Conservation (phyloP, 225 moss, liverwort and hornwort genomes). For the Marchantia polymorpha region DNA sequence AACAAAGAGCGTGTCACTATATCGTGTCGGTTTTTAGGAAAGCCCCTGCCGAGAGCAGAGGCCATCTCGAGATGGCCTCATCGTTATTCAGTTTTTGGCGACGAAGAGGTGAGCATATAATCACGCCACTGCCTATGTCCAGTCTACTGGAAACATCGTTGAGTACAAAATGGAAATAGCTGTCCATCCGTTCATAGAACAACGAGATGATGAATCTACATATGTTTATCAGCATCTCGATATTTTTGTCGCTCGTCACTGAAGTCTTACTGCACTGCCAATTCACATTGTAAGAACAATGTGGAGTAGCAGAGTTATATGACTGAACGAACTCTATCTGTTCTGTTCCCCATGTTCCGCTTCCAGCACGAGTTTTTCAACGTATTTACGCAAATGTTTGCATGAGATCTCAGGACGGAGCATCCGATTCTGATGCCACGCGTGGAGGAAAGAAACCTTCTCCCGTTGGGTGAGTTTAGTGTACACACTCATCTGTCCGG, state of each 20-base stretch:
- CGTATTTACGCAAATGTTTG: too few species aligned
- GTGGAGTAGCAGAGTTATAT: too few species aligned
- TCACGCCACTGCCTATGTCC: background rate
- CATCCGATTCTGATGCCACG: background rate
- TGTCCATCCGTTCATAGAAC: too few species aligned
- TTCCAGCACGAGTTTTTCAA: too few species aligned
- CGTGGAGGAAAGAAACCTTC: background rate
- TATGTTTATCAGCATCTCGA: too few species aligned
- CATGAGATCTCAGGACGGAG: background rate
- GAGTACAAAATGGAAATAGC: too few species aligned
- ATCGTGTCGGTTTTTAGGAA: slow-evolving; percentile 31
- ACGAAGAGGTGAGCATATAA: slow-evolving; percentile 13
- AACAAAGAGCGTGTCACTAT: slow-evolving; percentile 28
- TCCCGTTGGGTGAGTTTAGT: background rate
- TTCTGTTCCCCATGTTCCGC: too few species aligned
- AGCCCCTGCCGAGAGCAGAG: slow-evolving; percentile 38
- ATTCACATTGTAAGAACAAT: too few species aligned
- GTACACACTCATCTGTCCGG: background rate
- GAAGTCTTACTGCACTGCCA: too few species aligned
- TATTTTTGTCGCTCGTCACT: too few species aligned
- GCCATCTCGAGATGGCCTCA: slow-evolving; percentile 38
- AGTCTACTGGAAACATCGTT: background rate
- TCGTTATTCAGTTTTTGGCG: slow-evolving; percentile 21
- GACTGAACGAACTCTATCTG: too few species aligned
- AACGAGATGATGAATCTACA: too few species aligned